These are phyloP conservation scores for Cryphonectria carpinicola DNA, from an alignment of 2,329 filamentous ascomycete genomes.

Conservation along the genomic window DNA sequence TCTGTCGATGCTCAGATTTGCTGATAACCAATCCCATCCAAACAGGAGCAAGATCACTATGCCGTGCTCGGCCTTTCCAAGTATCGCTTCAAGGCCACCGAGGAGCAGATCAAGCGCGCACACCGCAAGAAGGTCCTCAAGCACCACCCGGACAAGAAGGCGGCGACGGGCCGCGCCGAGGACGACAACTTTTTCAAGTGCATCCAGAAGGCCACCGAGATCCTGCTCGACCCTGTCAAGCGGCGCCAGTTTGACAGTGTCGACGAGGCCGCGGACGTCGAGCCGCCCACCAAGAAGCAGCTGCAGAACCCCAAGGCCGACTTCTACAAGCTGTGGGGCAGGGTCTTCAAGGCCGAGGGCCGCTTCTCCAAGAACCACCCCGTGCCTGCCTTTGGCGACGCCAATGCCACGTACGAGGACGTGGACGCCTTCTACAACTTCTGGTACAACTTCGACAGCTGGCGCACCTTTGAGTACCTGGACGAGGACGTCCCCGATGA, in stretches of 20 bases:
- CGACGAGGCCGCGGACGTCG: slow-evolving; percentile 89
- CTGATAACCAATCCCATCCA: not conserved
- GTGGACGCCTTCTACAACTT: slow-evolving; percentile 99
- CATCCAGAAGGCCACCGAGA: slow-evolving; percentile 96
- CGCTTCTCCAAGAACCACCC: slow-evolving; percentile 93
- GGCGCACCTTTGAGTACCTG: slow-evolving; percentile 96
- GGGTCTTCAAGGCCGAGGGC: slow-evolving; percentile 86
- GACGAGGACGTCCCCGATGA: slow-evolving; percentile 99
- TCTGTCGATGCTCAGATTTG: not conserved
- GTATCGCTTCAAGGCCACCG: slow-evolving; percentile 89
- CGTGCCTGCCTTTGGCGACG: slow-evolving; percentile 83
- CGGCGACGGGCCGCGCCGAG: slow-evolving; percentile 81
- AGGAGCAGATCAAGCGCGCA: slow-evolving; percentile 98
- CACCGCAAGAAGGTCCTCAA: slow-evolving; percentile 99
- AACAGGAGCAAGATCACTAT: slow-evolving; percentile 92
- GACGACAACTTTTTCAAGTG: slow-evolving; percentile 99
- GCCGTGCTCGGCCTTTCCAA: slow-evolving; percentile 91
- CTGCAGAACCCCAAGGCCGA: slow-evolving; percentile 71
- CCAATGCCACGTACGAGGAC: slow-evolving; percentile 82
- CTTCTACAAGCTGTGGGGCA: slow-evolving; percentile 93
- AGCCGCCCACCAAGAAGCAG: slow-evolving; percentile 92
- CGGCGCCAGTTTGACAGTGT: slow-evolving; percentile 96
- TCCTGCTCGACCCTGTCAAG: slow-evolving; percentile 89
- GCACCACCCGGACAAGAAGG: slow-evolving; percentile 99
- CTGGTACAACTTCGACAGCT: slow-evolving; percentile 99